Evolutionary conservation across 257 asterid genomes (phyloP), one percentile per base, ranked within the genome.

Genomic region (Forsythia suspensa): DNA sequence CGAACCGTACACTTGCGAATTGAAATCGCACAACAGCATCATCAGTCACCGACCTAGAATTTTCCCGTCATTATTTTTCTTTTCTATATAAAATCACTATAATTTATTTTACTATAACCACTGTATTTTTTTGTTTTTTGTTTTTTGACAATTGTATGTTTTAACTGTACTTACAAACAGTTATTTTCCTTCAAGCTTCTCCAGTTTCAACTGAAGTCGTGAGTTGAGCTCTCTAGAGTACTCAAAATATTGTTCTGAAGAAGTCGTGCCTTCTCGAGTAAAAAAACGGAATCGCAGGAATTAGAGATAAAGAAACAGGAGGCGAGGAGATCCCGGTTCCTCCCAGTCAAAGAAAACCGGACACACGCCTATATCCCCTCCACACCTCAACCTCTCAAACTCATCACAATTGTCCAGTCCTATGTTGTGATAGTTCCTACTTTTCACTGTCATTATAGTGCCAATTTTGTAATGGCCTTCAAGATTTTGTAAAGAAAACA

Each of bases 401-500:
- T 61, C 38, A 24, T 61, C 69, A 61, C 69, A 61, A 61, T 29
- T 61, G 69, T 61, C 69, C 69, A 61, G 16, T 21, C 38, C 18
- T 15, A 21, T 20, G 16, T 10, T 48, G 12, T 15, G 59, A 1
- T 48, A 48, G 59, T 48, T 48, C 38, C 38, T 61, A 24, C 3
- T 61, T 24, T 21, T 61, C 12, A 8, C 15, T 21, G 6, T 8
- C 5, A 24, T 24, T 4, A 15, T 20, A 24, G 36, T 61, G 0
- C 38, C 15, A 76, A 51, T 51, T 71, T 44, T 34, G 66, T 18
- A 78, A 84, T 81, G 85, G 85, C 76, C 69, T 57, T 39, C 5
- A 10, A 51, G 72, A 34, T 65, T 43, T 39, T 24, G 78, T 71
- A 61, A 66, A 63, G 40, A 71, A 11, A 67, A 9, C 65, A 55